phyloP scores from a whole-genome alignment of 2,329 filamentous ascomycete species.

The Claviceps pusilla region DNA sequence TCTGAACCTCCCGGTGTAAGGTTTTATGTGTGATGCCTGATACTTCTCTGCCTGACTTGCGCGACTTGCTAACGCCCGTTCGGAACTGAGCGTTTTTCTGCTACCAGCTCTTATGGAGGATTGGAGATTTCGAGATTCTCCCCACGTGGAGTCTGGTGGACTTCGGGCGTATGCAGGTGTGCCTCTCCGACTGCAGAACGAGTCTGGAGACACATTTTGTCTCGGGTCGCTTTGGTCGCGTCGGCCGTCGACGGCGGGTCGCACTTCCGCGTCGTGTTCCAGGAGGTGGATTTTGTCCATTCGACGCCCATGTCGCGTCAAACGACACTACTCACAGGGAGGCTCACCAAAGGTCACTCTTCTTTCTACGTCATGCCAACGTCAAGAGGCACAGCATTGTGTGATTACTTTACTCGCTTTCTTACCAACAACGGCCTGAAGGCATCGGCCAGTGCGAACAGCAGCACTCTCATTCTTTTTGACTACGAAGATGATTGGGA shows the following conservation, averaged over 20 bases:
- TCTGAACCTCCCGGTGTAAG: constrained; percentile 18
- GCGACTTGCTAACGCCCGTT: background rate
- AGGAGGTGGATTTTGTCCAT: background rate
- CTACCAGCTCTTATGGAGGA: constrained; percentile 26
- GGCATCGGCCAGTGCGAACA: background rate
- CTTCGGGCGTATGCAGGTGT: constrained; percentile 27
- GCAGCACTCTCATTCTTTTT: background rate
- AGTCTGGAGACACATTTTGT: constrained; percentile 22
- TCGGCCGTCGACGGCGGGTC: background rate
- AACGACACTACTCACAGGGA: background rate
- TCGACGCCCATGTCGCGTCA: background rate
- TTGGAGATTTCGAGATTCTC: constrained; percentile 28
- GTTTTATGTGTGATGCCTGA: background rate
- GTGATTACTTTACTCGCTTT: background rate
- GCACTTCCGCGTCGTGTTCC: background rate
- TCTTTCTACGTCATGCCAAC: background rate
- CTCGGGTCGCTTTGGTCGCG: constrained; percentile 26
- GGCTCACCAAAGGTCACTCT: background rate
- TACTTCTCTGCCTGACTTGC: no score
- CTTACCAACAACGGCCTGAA: constrained; percentile 3
- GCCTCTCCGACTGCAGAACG: constrained; percentile 23
- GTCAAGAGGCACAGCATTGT: background rate
- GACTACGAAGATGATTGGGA: background rate
- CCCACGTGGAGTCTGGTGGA: constrained; percentile 24
- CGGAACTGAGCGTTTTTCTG: constrained; percentile 22